phyloP scores from a whole-genome alignment of 2,329 filamentous ascomycete species.

The Mycogone perniciosa region DNA sequence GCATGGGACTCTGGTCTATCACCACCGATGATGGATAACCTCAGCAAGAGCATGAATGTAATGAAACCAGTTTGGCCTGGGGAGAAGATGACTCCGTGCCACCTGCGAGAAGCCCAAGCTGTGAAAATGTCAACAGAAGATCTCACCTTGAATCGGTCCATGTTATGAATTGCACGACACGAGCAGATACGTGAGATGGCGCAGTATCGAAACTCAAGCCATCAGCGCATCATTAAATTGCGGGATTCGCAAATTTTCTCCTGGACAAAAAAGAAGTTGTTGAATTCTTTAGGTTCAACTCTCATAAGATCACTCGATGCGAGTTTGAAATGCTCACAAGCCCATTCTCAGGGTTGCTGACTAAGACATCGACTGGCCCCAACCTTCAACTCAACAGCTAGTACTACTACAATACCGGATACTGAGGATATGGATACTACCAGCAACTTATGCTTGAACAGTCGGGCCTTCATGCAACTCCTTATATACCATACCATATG shows the following conservation, averaged over 20 bases:
- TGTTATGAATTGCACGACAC: conserved; percentile 13
- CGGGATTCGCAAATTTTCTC: too few relatives aligned
- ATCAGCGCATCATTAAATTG: not conserved
- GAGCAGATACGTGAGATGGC: not conserved
- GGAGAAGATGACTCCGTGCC: too few relatives aligned
- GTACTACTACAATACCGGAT: not conserved
- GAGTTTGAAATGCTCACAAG: conserved; percentile 11
- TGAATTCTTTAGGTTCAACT: too few relatives aligned
- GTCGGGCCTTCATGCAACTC: too few relatives aligned
- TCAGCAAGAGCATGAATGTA: too few relatives aligned
- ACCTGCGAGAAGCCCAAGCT: not conserved
- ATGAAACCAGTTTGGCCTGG: too few relatives aligned
- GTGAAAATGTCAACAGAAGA: not conserved
- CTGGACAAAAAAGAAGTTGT: too few relatives aligned
- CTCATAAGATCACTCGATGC: not conserved
- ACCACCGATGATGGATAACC: not conserved
- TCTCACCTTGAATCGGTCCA: conserved; percentile 21
- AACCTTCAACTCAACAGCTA: not conserved
- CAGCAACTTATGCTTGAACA: too few relatives aligned
- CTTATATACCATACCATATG: too few relatives aligned
- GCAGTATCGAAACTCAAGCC: not conserved
- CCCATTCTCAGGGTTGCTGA: conserved; percentile 15
- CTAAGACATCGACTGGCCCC: conserved; percentile 14
- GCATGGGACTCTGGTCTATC: too few relatives aligned
- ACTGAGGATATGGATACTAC: too few relatives aligned